These are phyloP conservation scores for Cubamyces lactineus DNA, from an alignment of 768 basidiomycete genomes.

Conservation along the genomic window DNA sequence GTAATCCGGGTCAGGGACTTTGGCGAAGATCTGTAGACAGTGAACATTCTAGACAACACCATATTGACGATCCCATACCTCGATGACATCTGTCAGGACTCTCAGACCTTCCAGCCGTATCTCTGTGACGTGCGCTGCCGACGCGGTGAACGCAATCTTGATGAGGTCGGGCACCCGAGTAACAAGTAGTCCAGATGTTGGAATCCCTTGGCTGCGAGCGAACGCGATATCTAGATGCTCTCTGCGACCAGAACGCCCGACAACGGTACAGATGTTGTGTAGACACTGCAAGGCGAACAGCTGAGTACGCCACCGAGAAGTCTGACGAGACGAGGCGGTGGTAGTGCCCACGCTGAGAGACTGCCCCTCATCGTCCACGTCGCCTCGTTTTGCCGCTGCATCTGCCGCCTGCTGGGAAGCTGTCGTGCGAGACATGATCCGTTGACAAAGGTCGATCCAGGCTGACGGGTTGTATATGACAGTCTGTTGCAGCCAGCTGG, in stretches of 20 bases:
- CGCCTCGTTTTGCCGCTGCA: conserved; percentile 54
- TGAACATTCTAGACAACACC: neutral
- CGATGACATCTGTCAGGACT: conserved; percentile 89
- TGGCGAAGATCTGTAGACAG: conserved; percentile 71
- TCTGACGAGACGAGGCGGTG: conserved; percentile 49
- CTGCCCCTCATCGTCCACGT: conserved; percentile 91
- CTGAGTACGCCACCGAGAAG: conserved; percentile 95
- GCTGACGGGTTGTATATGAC: conserved; percentile 91
- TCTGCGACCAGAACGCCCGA: conserved; percentile 68
- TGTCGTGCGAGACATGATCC: conserved; percentile 94
- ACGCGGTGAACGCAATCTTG: conserved; percentile 97
- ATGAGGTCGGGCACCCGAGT: conserved; percentile 91
- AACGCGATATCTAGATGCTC: conserved; percentile 85
- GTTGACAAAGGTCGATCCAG: conserved; percentile 97
- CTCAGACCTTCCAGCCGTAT: conserved; percentile 90
- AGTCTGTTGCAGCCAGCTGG: conserved; percentile 94
- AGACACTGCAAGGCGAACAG: conserved; percentile 92
- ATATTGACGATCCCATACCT: conserved; percentile 52
- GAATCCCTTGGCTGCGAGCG: conserved; percentile 63
- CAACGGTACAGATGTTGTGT: conserved; percentile 83
- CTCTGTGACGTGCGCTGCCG: conserved; percentile 94
- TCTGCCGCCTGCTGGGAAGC: conserved; percentile 77
- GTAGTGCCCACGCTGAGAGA: conserved; percentile 72
- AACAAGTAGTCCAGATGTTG: conserved; percentile 68
- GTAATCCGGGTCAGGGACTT: conserved; percentile 89